Evolutionary conservation across 2,329 filamentous ascomycete species (phyloP), one percentile per base, ranked within the genome.

Genomic region (Dothiorella sarmentorum): DNA sequence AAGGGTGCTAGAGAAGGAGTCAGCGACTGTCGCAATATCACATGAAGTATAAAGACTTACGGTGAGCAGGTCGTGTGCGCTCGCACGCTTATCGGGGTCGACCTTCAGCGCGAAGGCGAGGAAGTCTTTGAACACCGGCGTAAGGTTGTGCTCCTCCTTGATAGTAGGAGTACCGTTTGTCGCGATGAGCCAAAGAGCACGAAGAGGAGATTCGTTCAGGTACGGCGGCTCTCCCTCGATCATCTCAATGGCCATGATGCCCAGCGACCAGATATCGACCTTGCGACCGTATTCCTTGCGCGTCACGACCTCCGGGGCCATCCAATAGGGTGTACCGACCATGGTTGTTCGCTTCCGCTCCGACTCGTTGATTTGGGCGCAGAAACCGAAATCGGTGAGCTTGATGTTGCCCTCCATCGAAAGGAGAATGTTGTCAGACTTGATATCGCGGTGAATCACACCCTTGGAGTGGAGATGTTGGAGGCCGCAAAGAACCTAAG

Each of bases 191-290:
- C 94, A 99, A 35, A 99, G 81, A 1, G 94, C 94, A 61, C 93
- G 86, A 22, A 99, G 81, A 4, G 94, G 94, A 35, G 91, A 95
- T 73, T 99, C 94, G 37, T 92, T 97, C 60, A 99, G 81, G 71
- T 97, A 99, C 22, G 94, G 94, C 11, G 94, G 94, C 73, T 97
- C 94, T 71, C 93, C 94, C 76, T 97, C 94, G 64, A 99, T 96
- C 94, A 99, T 99, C 75, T 99, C 94, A 68, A 99, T 97, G 7
- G 94, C 91, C 94, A 99, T 97, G 76, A 99, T 99, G 60, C 94
- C 94, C 43, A 99, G 79, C 60, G 90, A 96, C 94, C 94, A 99
- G 66, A 99, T 97, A 70, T 99, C 94, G 57, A 99, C 93, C 75
- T 97, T 99, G 63, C 93, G 88, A 64, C 94, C 94, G 75, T 99